These are phyloP conservation scores for Trichoderma virens DNA, from an alignment of 495 filamentous ascomycete genomes.

Conservation along the genomic window DNA sequence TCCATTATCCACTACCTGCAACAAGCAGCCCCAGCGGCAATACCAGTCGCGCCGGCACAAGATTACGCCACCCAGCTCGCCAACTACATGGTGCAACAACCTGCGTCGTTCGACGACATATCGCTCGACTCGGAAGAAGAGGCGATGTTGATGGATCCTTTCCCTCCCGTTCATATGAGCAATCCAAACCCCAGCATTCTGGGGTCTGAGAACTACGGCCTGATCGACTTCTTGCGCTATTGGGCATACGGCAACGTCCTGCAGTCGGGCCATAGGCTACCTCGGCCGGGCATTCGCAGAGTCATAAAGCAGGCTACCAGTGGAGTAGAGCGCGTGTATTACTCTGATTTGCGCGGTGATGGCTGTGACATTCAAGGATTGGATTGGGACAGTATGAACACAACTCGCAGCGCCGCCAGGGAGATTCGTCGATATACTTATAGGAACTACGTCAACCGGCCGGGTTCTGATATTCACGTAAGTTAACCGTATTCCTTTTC, in stretches of 20 bases:
- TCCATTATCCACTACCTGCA: not conserved
- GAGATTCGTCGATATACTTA: conserved; percentile 49
- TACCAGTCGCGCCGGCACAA: not conserved
- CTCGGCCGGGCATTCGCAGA: conserved; percentile 12
- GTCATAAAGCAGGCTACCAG: conserved; percentile 19
- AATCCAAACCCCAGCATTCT: conserved; percentile 18
- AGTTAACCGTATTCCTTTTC: too few species aligned
- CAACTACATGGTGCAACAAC: not conserved
- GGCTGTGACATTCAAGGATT: conserved; percentile 72
- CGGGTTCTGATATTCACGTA: conserved; percentile 29
- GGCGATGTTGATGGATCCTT: not conserved
- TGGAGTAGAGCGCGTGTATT: conserved; percentile 23
- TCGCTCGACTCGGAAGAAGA: not conserved
- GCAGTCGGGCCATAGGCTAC: conserved; percentile 12
- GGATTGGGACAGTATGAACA: conserved; percentile 59
- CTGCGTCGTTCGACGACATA: not conserved
- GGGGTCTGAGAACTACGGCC: conserved; percentile 18
- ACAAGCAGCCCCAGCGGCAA: not conserved
- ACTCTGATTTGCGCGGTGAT: conserved; percentile 48
- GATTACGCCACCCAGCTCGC: not conserved
- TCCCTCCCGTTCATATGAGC: not conserved
- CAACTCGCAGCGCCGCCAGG: conserved; percentile 53
- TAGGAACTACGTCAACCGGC: conserved; percentile 48
- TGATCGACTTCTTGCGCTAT: conserved; percentile 23
- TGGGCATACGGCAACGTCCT: conserved; percentile 22